Base-by-base conservation (phyloP, 2,329 filamentous ascomycete species). In the Ophiostoma quercus region DNA sequence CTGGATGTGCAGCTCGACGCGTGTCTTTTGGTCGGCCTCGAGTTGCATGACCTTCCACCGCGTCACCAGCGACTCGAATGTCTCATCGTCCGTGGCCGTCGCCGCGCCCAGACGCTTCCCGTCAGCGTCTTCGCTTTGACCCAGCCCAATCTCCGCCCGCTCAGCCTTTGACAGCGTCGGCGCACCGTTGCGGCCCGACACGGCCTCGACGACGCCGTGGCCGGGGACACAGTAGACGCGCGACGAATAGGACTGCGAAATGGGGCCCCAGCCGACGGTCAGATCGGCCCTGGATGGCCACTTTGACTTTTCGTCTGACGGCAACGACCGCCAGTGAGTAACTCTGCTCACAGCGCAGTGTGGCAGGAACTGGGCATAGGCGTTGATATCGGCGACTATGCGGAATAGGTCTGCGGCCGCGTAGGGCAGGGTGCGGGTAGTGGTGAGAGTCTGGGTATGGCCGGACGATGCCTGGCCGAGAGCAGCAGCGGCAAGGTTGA, bases 321-420 rank as follows among this genome's bases (percentile, higher is more conserved):
- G 32, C 12, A 43, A 16, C 2, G 68, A 37, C 1, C 91, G 90
- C 85, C 90, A 92, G 1, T 69, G 70, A 0, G 92, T 97, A 57
- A 98, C 92, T 72, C 84, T 85, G 51, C 91, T 94, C 65, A 83
- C 83, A 62, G 87, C 85, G 81, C 94, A 96, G 85, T 96, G 97
- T 12, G 95, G 95, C n/a, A 99, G 87, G 83, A 98, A 99, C 74
- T 83, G 79, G 51, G 85, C 83, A 85, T 99, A 99, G 73, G 87
- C 88, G 79, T 92, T 87, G 73, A 99, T 88, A 79, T 97, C 92
- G 80, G 93, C 88, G 78, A 99, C 94, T 69, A 97, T 85, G 74
- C 84, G 83, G 86, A 95, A 99, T 74, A 99, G 88, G 1, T 87
- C 83, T 4, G 79, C 76, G 41, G 88, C 82, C 0, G 88, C 81